A percentile compares a stretch with the other conserved stretches of the same genome.
Evolutionary conservation across 176 grass and related monocot species (phyloP).

Genomic region (Carex parvula): DNA sequence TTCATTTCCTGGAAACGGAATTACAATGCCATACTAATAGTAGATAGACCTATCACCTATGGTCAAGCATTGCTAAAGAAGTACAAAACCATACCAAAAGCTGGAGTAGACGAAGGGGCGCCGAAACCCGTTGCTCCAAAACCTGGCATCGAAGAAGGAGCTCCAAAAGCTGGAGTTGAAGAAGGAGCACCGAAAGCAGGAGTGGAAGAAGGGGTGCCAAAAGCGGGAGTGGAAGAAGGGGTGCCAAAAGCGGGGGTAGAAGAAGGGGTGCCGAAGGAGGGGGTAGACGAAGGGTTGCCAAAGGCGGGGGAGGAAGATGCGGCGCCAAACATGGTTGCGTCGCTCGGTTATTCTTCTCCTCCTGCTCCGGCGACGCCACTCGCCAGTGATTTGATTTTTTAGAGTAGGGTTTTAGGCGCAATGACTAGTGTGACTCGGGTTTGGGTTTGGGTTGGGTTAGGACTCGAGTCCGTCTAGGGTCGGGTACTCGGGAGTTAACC

Average conservation of each 20-base stretch:
- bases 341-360: neutral
- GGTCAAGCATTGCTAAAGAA: neutral
- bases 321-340: conserved; percentile 25
- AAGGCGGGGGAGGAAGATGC: neutral
- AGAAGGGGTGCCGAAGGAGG: conserved; percentile 18
- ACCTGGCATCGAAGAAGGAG: conserved; percentile 11
- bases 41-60: too few species aligned
- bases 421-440: neutral
- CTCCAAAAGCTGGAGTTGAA: conserved; percentile 16
- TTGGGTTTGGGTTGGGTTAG: neutral
- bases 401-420: conserved; percentile 14
- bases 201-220: conserved; percentile 29
- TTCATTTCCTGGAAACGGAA: neutral
- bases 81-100: conserved; percentile 15
- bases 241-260: conserved; percentile 13
- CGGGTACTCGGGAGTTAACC: too few species aligned
- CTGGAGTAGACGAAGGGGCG: neutral
- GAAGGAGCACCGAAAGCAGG: conserved; percentile 28
- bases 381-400: neutral
- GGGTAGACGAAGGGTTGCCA: conserved; percentile 19
- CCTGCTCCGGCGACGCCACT: conserved; percentile 4
- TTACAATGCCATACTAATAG: neutral
- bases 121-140: conserved; percentile 36
- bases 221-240: conserved; percentile 19
- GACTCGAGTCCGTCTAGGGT: neutral